Base-by-base conservation (phyloP, 768 basidiomycete species). In the Suillus ampliporus region DNA sequence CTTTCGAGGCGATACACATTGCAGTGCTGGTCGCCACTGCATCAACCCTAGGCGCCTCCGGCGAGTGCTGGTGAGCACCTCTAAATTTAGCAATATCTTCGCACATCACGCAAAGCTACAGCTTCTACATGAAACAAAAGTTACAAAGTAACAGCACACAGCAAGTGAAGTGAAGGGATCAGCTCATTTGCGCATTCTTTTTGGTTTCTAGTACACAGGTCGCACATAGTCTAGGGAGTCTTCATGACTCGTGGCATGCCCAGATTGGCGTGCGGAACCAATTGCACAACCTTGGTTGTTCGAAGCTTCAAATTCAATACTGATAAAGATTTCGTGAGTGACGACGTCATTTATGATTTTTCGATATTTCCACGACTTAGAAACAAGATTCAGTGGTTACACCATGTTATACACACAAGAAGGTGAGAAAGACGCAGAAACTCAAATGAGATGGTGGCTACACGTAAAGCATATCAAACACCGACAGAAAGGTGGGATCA, bases 391-490 rank as follows among this genome's bases (percentile, higher is more conserved):
- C 19, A 37, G 26, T 40, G 17, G 38, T 56, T 56, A 11, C 37
- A 23, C 26, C 37, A 38, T 56, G 38, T 19, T 14, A 19, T 28
- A 28, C 21, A 37, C 23, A 10, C 23, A 38, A 40, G 19, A 31
- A 51, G 54, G 37, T 38, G 35, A 54, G 37, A 54, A 38, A 53
- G 28, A 19, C 31, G 37, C 23, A 6, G 10, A 38, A 23, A 26
- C 37, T 54, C 37, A 54, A 54, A 54, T 54, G 5, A 54, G 52
- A 26, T 35, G 21, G 15, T 38, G 8, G 54, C 10, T 40, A 28
- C 54, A 56, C 54, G 54, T 56, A 56, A 56, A 40, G 26, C 38
- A 40, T 15, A 56, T 56, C 54, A 56, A 56, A 40, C 28, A 56
- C 38, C 54, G 54, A 56, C 38, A 26, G 23, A 26, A 38, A 15